Evolutionary conservation across 352 stramenopile species (phyloP).

Genomic region (Ophiocytium majus): DNA sequence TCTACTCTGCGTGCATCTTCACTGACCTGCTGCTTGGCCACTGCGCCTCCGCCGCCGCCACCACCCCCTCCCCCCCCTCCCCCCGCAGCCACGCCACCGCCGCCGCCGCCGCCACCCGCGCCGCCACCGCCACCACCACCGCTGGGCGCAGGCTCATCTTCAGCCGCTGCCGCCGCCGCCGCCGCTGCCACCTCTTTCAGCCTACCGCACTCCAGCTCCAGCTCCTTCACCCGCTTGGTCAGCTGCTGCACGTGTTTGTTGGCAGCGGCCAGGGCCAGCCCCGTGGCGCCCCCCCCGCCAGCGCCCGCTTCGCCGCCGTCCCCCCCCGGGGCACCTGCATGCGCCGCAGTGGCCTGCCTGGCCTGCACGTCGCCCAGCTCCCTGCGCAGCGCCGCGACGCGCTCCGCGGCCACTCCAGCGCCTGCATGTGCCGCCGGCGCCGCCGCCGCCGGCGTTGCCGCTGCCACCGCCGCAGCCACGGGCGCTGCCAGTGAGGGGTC

Average conservation of each 20-base stretch:
- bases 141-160: background rate
- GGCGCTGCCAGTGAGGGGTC: background rate
- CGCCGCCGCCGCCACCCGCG: background rate
- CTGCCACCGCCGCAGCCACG: background rate
- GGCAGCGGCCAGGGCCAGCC: background rate
- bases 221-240: conserved; percentile 36
- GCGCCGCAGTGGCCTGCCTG: too few relatives aligned
- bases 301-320: too few relatives aligned
- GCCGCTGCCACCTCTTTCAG: background rate
- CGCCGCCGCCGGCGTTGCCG: conserved; percentile 7
- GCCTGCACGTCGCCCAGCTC: background rate
- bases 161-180: background rate
- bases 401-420: background rate
- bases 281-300: too few relatives aligned
- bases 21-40: conserved; percentile 21
- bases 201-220: conserved; percentile 40
- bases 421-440: background rate
- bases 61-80: background rate
- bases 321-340: too few relatives aligned
- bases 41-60: background rate
- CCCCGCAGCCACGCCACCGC: too few relatives aligned
- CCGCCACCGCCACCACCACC: background rate
- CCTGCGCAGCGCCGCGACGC: conserved; percentile 6
- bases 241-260: background rate
- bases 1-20: too few relatives aligned